Conservation (phyloP, 257 asterid species). For the Salvia miltiorrhiza region DNA sequence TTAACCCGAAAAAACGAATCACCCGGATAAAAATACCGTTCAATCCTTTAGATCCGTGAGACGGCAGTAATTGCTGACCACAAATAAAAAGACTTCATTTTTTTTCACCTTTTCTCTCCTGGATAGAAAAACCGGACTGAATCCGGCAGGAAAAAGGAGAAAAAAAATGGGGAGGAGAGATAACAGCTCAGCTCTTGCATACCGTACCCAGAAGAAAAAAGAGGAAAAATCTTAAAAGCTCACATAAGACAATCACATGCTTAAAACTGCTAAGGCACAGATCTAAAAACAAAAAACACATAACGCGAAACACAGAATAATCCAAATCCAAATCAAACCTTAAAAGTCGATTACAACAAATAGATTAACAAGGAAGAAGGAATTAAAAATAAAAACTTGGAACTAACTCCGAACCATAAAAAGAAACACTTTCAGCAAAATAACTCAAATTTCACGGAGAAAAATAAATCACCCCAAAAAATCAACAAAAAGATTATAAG, state of each 20-base stretch:
- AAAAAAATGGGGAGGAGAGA: neutral
- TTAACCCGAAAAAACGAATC: neutral
- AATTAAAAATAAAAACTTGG: neutral
- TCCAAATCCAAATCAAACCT: neutral
- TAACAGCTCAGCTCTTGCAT: neutral
- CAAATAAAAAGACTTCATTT: neutral
- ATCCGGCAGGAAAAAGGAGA: neutral
- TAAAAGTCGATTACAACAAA: neutral
- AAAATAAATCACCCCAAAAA: neutral
- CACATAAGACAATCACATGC: neutral
- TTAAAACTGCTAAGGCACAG: neutral
- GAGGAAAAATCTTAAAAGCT: neutral
- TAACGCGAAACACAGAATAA: neutral
- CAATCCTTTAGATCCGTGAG: neutral
- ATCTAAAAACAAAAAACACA: neutral
- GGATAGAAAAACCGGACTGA: neutral
- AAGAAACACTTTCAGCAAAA: neutral
- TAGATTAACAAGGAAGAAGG: neutral
- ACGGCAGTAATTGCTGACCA: neutral
- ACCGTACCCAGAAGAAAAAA: neutral
- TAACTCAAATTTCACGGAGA: neutral
- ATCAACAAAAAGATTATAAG: neutral
- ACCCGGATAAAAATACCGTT: neutral
- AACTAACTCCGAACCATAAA: neutral
- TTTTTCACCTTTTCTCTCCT: no score